phyloP scores from a whole-genome alignment of 2,329 filamentous ascomycete species.

The Lizonia empirigonia region DNA sequence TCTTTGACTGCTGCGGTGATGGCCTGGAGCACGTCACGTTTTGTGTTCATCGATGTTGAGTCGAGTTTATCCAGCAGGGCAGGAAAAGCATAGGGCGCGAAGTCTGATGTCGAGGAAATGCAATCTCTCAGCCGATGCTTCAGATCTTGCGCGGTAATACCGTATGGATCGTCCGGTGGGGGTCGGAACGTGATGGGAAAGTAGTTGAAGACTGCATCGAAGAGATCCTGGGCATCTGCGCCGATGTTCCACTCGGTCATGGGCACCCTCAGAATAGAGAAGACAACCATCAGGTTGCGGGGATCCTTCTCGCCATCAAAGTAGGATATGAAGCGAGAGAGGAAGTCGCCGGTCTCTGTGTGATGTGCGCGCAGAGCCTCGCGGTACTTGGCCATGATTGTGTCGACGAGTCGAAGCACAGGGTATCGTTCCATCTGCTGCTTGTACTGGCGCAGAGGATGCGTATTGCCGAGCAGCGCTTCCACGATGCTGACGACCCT shows the following conservation, averaged over 20 bases:
- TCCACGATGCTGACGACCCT: slow-evolving; percentile 60
- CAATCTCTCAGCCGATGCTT: slow-evolving; percentile 69
- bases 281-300: slow-evolving; percentile 72
- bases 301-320: slow-evolving; percentile 73
- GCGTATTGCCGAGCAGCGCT: slow-evolving; percentile 58
- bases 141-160: slow-evolving; percentile 70
- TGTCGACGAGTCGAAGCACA: slow-evolving; percentile 66
- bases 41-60: slow-evolving; percentile 70
- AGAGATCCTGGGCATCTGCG: slow-evolving; percentile 61
- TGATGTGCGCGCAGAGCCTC: slow-evolving; percentile 55
- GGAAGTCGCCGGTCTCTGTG: slow-evolving; percentile 57
- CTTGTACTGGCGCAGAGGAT: slow-evolving; percentile 66
- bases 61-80: slow-evolving; percentile 71
- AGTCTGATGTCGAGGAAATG: slow-evolving; percentile 65
- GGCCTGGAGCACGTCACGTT: slow-evolving; percentile 70
- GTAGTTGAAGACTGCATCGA: slow-evolving; percentile 73
- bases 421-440: slow-evolving; percentile 65
- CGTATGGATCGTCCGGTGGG: slow-evolving; percentile 71
- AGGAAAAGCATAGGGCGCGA: slow-evolving; percentile 71
- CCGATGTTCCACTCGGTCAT: slow-evolving; percentile 72
- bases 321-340: slow-evolving; percentile 66
- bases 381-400: slow-evolving; percentile 64
- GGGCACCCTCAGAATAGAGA: slow-evolving; percentile 68
- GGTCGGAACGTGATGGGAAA: slow-evolving; percentile 74
- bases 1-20: slow-evolving; percentile 64